Conservation (phyloP, 495 filamentous ascomycete genomes). For the Daldinia decipiens region DNA sequence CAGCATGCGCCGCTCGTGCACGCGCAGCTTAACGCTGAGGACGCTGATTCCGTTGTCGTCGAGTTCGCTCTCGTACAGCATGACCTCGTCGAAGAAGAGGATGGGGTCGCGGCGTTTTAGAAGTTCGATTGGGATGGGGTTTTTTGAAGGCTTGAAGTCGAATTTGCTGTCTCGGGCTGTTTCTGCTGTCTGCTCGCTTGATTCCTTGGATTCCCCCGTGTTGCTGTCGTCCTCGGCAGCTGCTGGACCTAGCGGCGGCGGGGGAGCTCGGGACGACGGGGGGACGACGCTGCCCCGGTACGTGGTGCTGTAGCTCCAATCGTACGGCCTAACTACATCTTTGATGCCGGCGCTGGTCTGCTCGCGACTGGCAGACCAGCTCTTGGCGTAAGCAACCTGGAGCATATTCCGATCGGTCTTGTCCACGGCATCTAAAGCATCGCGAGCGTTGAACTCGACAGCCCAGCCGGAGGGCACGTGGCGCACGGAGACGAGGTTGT, state of each 20-base stretch:
- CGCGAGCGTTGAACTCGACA: slow-evolving; percentile 82
- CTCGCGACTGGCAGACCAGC: slow-evolving; percentile 89
- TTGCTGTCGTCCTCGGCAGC: not conserved
- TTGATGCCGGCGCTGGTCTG: slow-evolving; percentile 87
- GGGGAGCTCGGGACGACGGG: not conserved
- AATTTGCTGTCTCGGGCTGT: slow-evolving; percentile 42
- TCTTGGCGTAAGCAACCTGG: slow-evolving; percentile 88
- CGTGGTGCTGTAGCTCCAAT: slow-evolving; percentile 94
- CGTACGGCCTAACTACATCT: slow-evolving; percentile 93
- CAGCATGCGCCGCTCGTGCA: slow-evolving; percentile 88
- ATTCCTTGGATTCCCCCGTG: not conserved
- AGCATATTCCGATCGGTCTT: slow-evolving; percentile 91
- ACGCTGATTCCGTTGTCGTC: slow-evolving; percentile 96
- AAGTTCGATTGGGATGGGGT: slow-evolving; percentile 81
- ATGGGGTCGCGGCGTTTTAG: slow-evolving; percentile 87
- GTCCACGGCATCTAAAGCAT: slow-evolving; percentile 88
- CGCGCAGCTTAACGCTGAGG: slow-evolving; percentile 85
- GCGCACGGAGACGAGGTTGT: slow-evolving; percentile 81
- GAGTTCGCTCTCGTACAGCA: slow-evolving; percentile 96
- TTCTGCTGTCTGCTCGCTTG: not conserved
- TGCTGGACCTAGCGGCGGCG: not conserved
- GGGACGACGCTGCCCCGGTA: slow-evolving; percentile 73
- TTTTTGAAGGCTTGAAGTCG: slow-evolving; percentile 61
- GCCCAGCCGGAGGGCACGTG: slow-evolving; percentile 76
- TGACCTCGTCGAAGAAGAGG: slow-evolving; percentile 91